These are phyloP conservation scores for Sclerotinia subarctica DNA, from an alignment of 2,329 filamentous ascomycete species.

Conservation along the genomic window DNA sequence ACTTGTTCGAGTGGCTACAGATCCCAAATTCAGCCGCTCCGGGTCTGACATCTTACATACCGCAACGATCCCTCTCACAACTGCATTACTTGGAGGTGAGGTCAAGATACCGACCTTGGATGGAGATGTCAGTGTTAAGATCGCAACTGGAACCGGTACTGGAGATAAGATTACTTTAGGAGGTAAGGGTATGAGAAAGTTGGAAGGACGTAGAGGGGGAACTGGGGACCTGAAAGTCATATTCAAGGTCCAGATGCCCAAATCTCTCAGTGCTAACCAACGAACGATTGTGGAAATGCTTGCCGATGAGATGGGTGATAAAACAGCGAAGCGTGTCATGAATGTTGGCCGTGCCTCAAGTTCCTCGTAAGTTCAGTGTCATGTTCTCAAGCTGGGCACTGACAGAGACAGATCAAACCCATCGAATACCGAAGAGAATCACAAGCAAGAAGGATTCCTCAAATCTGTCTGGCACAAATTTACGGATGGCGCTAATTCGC, in stretches of 20 bases:
- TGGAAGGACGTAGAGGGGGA: slow-evolving; percentile 63
- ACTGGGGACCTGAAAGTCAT: slow-evolving; percentile 87
- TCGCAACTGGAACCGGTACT: slow-evolving; percentile 85
- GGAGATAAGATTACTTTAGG: slow-evolving; percentile 86
- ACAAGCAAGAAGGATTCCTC: slow-evolving; percentile 84
- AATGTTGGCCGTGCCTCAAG: slow-evolving; percentile 60
- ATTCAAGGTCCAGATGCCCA: slow-evolving; percentile 93
- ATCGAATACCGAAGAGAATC: slow-evolving; percentile 42
- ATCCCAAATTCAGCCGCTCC: slow-evolving; percentile 82
- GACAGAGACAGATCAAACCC: slow-evolving; percentile 21
- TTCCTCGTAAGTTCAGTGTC: slow-evolving; percentile 45
- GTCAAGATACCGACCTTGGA: slow-evolving; percentile 87
- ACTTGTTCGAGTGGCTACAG: slow-evolving; percentile 81
- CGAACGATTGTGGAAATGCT: slow-evolving; percentile 92
- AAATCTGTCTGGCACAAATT: slow-evolving; percentile 92
- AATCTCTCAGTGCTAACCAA: slow-evolving; percentile 88
- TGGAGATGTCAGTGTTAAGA: slow-evolving; percentile 83
- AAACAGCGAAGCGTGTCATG: slow-evolving; percentile 89
- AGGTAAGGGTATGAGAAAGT: slow-evolving; percentile 91
- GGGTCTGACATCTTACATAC: slow-evolving; percentile 93
- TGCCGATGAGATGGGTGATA: slow-evolving; percentile 92
- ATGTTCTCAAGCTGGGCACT: slow-evolving; percentile 22
- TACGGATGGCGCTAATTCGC: slow-evolving; percentile 55
- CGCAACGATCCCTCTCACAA: slow-evolving; percentile 85
- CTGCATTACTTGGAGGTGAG: slow-evolving; percentile 87